Conservation (phyloP, 129 eudicot species). For the Helichrysum umbraculigerum region DNA sequence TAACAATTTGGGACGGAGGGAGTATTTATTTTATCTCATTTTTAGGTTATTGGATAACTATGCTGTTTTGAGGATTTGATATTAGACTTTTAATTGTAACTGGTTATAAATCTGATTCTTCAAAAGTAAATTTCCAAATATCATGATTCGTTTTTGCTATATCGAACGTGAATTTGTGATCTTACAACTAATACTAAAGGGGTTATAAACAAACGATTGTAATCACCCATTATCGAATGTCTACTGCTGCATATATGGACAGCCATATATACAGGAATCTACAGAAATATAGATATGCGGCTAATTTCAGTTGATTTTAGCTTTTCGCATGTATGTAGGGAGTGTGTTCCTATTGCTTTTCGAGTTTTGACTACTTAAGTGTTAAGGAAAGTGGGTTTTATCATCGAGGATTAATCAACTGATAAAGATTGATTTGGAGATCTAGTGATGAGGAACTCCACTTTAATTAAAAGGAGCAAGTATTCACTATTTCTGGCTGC, state of each 20-base stretch:
- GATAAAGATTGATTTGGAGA: slow-evolving; percentile 7
- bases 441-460: slow-evolving; percentile 8
- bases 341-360: background rate
- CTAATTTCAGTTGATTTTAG: background rate
- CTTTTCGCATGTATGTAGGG: background rate
- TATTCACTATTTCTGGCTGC: slow-evolving; percentile 9
- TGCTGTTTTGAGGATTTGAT: background rate
- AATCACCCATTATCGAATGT: background rate
- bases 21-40: too few species aligned
- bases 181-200: background rate
- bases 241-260: background rate
- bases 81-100: background rate
- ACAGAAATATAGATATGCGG: background rate
- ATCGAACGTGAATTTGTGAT: background rate
- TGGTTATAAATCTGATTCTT: background rate
- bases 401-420: background rate
- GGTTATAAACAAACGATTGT: background rate
- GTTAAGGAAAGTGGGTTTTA: background rate
- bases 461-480: background rate
- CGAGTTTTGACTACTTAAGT: background rate
- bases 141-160: background rate
- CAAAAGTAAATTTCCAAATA: background rate
- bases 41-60: background rate
- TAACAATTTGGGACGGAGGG: too few species aligned
- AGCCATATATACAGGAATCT: background rate